Percentiles rank a stretch among this genome's conserved stretches.
Conservation (phyloP, 257 asterid genomes). For the Rauvolfia tetraphylla region DNA sequence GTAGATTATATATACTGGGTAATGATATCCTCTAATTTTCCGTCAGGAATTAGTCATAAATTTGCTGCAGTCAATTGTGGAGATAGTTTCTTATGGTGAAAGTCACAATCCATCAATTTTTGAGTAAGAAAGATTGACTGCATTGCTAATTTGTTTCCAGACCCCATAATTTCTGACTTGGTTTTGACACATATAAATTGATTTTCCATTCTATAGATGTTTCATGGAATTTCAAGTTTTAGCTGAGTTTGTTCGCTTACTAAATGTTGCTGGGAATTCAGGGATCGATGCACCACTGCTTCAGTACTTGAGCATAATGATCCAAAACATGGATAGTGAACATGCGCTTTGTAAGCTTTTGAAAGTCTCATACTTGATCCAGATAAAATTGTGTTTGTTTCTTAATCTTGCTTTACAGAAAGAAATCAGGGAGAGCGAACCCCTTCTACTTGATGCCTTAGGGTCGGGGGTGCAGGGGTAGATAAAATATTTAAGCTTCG, state of each 20-base stretch:
- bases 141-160: neutral
- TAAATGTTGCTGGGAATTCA: constrained; percentile 14
- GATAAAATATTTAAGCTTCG: neutral
- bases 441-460: neutral
- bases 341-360: constrained; percentile 21
- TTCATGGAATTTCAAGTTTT: constrained; percentile 27
- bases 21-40: neutral
- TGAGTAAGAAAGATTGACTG: constrained; percentile 7
- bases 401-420: constrained; percentile 3
- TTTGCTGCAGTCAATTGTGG: constrained; percentile 23
- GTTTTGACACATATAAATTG: neutral
- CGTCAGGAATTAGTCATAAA: constrained; percentile 17
- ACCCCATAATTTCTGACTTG: neutral
- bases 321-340: constrained; percentile 19
- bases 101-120: constrained; percentile 20
- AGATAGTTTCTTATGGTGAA: constrained; percentile 22
- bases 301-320: constrained; percentile 27
- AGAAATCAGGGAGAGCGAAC: neutral
- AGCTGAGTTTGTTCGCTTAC: constrained; percentile 16
- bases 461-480: neutral
- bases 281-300: constrained; percentile 21
- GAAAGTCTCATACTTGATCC: neutral
- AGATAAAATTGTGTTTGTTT: neutral
- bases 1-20: neutral
- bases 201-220: constrained; percentile 14